Base-by-base conservation (phyloP, 1,139 yeast genomes). In the Magnusiomyces suaveolens region DNA sequence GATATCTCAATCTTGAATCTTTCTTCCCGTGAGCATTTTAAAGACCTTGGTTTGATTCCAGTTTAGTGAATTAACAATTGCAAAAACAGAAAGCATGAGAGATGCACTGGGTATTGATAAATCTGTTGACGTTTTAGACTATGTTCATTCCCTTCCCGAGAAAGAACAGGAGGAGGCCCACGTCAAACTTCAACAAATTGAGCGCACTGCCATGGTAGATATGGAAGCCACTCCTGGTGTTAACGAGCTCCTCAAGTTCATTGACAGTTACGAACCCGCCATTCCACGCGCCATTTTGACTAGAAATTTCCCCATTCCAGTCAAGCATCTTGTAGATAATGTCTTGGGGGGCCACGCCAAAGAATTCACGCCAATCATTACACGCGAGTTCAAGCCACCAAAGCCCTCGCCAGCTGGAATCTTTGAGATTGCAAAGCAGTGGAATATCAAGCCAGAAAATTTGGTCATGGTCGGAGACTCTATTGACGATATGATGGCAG, bases 381-480 rank as follows among this genome's bases (percentile, higher is more conserved):
- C 87, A 0, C 73, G 87, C 41, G 81, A 78, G 23, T 82, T 82
- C 63, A 67, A 72, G 52, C 87, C 87, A 0, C 79, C 87, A 12
- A 82, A 82, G 62, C 87, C 87, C 1, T 72, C 78, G 18, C 84
- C 86, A 0, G 77, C 76, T 46, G 85, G 87, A 1, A 65, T 82
- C 43, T 65, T 77, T 20, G 78, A 80, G 59, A 81, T 82, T 24
- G 76, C 82, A 2, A 58, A 69, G 20, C 56, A 63, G 2, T 77
- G 83, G 80, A 50, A 48, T 36, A 65, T 76, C 8, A 60, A 66
- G 1, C 77, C 84, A 0, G 60, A 66, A 24, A 70, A 76, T 47
- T 61, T 81, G 32, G 63, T 81, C n/a, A 82, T 82, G 87, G 83
- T 82, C 8, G 87, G 87, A 21, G 87, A 82, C 63, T 81, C 86